A percentile compares a stretch with the other conserved stretches of the same genome.
Conservation (phyloP, 2,329 filamentous ascomycete genomes). For the Penicillium sp. region DNA sequence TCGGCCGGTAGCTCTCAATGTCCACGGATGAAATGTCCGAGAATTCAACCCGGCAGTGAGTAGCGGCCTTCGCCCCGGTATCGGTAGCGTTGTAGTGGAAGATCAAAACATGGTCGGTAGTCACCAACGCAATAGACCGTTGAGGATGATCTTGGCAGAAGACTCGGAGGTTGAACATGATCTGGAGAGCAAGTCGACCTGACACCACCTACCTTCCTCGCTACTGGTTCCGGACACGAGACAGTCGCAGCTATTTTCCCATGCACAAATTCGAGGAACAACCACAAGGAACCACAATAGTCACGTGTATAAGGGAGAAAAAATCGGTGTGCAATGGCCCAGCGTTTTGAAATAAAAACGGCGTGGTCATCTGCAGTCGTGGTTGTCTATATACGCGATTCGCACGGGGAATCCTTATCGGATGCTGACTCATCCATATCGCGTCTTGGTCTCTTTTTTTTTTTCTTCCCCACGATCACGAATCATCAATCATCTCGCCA, state of each 20-base stretch:
- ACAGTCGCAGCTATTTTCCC: neutral
- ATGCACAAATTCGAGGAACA: neutral
- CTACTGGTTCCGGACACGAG: slow-evolving; percentile 1
- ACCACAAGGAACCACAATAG: neutral
- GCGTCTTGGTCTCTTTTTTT: slow-evolving; percentile 6
- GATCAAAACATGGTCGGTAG: slow-evolving; percentile 72
- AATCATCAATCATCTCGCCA: slow-evolving; percentile 30
- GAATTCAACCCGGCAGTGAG: slow-evolving; percentile 86
- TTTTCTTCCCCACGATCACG: neutral
- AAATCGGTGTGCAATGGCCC: neutral
- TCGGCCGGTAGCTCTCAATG: slow-evolving; percentile 68
- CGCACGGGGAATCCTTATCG: slow-evolving; percentile 16
- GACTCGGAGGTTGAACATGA: slow-evolving; percentile 63
- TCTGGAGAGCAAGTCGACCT: neutral
- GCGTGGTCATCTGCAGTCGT: neutral
- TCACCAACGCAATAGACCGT: slow-evolving; percentile 81
- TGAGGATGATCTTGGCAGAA: slow-evolving; percentile 81
- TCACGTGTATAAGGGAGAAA: too few relatives aligned
- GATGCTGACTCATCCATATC: slow-evolving; percentile 15
- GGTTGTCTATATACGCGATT: neutral
- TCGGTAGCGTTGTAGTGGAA: slow-evolving; percentile 73
- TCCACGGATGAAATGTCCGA: slow-evolving; percentile 60
- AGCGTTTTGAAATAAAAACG: neutral
- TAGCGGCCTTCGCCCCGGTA: slow-evolving; percentile 46
- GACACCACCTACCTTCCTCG: slow-evolving; percentile 1